These are phyloP conservation scores for Metarhizium guizhouense DNA, from an alignment of 2,329 filamentous ascomycete species.

Conservation along the genomic window DNA sequence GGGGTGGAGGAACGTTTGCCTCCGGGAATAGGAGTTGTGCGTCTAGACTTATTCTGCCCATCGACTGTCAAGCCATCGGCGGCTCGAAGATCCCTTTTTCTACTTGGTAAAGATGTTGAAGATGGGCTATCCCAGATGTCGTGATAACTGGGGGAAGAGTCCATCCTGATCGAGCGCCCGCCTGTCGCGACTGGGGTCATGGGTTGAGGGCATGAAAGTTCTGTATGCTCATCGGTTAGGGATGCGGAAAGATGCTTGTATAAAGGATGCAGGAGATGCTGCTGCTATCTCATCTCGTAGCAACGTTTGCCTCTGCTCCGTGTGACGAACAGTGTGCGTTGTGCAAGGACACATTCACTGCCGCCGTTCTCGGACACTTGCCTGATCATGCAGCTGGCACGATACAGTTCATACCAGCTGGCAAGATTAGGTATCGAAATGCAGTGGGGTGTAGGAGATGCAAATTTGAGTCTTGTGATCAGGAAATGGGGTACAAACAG, in stretches of 20 bases:
- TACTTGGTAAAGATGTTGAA: slow-evolving; percentile 14
- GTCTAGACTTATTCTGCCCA: slow-evolving; percentile 22
- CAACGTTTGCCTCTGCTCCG: background rate
- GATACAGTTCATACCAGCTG: background rate
- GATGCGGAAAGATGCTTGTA: background rate
- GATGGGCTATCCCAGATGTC: slow-evolving; percentile 5
- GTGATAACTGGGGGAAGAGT: background rate
- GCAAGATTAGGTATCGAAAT: background rate
- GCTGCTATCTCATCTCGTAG: background rate
- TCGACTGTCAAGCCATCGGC: slow-evolving; percentile 8
- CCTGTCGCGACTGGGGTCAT: background rate
- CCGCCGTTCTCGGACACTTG: background rate
- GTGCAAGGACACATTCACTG: background rate
- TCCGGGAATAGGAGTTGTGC: slow-evolving; percentile 17
- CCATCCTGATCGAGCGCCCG: background rate
- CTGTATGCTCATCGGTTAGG: background rate
- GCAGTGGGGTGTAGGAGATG: background rate
- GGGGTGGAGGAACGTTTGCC: background rate
- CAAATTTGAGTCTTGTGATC: background rate
- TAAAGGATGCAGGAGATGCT: background rate
- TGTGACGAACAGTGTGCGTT: background rate
- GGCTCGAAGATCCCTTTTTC: slow-evolving; percentile 20
- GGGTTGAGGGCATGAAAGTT: background rate
- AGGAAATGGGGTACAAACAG: background rate
- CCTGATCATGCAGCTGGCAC: background rate